Evolutionary conservation across 2,329 filamentous ascomycete genomes (phyloP).

Genomic region (Davidsoniella eucalypti): DNA sequence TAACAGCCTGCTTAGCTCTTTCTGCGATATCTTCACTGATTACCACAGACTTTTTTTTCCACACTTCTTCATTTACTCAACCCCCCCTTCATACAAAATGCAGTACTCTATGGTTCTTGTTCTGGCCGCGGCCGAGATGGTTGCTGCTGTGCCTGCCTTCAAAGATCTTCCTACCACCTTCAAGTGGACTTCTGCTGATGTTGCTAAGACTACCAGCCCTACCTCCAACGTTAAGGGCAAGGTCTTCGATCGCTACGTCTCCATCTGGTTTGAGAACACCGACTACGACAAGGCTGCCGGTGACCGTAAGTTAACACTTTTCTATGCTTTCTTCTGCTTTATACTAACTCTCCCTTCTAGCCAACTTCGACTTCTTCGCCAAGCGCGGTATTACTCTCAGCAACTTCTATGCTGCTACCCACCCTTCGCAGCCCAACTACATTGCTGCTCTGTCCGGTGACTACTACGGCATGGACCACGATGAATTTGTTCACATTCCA

Average conservation of each 20-base stretch:
- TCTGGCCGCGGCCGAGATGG: not conserved
- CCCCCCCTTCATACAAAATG: not conserved
- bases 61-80: not conserved
- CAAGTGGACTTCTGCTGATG: slow-evolving; percentile 29
- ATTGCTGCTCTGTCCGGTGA: slow-evolving; percentile 51
- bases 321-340: not conserved
- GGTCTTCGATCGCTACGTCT: slow-evolving; percentile 54
- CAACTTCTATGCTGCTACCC: slow-evolving; percentile 43
- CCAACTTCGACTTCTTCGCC: slow-evolving; percentile 18
- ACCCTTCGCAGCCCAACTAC: slow-evolving; percentile 66
- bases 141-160: not conserved
- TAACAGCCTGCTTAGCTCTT: not conserved
- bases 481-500: slow-evolving; percentile 44
- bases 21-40: not conserved
- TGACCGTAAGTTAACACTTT: slow-evolving; percentile 34
- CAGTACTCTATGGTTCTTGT: slow-evolving; percentile 2
- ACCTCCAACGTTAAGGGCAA: slow-evolving; percentile 51
- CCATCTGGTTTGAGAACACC: slow-evolving; percentile 67
- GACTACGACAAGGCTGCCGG: slow-evolving; percentile 46
- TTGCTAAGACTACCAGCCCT: slow-evolving; percentile 34
- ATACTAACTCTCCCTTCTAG: slow-evolving; percentile 9
- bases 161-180: slow-evolving; percentile 9
- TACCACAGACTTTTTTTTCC: not conserved
- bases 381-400: slow-evolving; percentile 19
- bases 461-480: slow-evolving; percentile 57